Evolutionary conservation across 139 green algal species (phyloP).

Genomic region (Haematococcus lacustris): DNA sequence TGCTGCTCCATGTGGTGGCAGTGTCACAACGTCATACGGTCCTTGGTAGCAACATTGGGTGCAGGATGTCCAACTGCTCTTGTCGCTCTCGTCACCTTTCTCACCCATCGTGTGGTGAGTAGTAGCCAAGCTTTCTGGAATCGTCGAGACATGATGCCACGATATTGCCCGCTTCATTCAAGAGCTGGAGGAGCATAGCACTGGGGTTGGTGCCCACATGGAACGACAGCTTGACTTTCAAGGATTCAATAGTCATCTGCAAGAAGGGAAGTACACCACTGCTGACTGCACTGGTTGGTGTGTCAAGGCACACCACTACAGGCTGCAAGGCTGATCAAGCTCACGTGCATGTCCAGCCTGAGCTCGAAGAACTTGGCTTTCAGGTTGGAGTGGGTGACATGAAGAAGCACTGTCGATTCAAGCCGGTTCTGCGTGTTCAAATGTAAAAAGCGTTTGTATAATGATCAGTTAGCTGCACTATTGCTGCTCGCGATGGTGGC

Average conservation of each 20-base stretch:
- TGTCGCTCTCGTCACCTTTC: too few relatives aligned
- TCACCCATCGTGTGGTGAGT: conserved; percentile 81
- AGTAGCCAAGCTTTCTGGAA: conserved; percentile 84
- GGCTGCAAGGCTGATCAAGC: conserved; percentile 6
- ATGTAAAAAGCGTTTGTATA: neutral
- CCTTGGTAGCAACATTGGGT: too few relatives aligned
- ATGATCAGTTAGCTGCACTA: neutral
- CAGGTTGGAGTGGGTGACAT: conserved; percentile 89
- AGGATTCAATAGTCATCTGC: conserved; percentile 68
- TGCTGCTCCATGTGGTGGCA: too few relatives aligned
- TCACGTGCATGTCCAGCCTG: conserved; percentile 81
- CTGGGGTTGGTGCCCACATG: conserved; percentile 76
- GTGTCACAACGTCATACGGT: too few relatives aligned
- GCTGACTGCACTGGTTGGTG: neutral
- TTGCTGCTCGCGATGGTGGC: neutral
- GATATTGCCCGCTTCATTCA: conserved; percentile 55
- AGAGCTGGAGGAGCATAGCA: conserved; percentile 78
- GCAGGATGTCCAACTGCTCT: too few relatives aligned
- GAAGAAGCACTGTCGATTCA: conserved; percentile 79
- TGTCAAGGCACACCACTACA: neutral
- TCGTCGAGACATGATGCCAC: conserved; percentile 55
- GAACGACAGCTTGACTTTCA: conserved; percentile 87
- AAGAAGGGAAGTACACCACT: neutral
- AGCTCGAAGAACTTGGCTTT: conserved; percentile 89
- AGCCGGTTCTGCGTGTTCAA: conserved; percentile 41